phyloP scores from a whole-genome alignment of 1,284 basidiomycete genomes.

The Flammula alnicola region DNA sequence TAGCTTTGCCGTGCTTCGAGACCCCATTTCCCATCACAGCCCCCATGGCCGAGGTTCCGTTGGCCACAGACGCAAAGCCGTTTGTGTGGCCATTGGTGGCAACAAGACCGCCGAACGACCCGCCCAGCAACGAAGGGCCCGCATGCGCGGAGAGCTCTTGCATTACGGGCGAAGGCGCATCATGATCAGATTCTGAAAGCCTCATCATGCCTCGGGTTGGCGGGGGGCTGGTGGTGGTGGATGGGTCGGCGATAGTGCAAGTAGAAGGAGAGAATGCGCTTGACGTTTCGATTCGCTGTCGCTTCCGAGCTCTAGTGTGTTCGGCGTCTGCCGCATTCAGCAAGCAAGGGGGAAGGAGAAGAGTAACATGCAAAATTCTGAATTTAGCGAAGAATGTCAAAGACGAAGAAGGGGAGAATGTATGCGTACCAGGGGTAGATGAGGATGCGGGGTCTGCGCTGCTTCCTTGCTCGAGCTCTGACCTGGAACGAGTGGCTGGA shows the following conservation, averaged over 20 bases:
- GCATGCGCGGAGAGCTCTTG: conserved; percentile 48
- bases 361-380: conserved; percentile 16
- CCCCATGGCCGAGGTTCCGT: conserved; percentile 39
- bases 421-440: conserved; percentile 34
- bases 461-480: conserved; percentile 62
- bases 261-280: conserved; percentile 30
- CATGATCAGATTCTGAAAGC: conserved; percentile 58
- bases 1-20: conserved; percentile 49
- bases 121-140: conserved; percentile 55
- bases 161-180: conserved; percentile 53
- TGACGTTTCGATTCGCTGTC: conserved; percentile 58
- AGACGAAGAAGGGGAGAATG: conserved; percentile 16
- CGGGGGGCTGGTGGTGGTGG: conserved; percentile 25
- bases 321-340: conserved; percentile 49
- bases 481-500: conserved; percentile 65
- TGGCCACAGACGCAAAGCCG: conserved; percentile 43
- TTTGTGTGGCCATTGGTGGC: conserved; percentile 56
- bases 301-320: conserved; percentile 63
- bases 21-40: conserved; percentile 45
- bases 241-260: conserved; percentile 34
- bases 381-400: conserved; percentile 30
- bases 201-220: conserved; percentile 52
- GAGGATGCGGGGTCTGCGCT: conserved; percentile 28
- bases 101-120: conserved; percentile 44
- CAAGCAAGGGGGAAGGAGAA: conserved; percentile 23